These are phyloP conservation scores for Kazachstania viticola DNA, from an alignment of 805 yeast species.

Conservation along the genomic window DNA sequence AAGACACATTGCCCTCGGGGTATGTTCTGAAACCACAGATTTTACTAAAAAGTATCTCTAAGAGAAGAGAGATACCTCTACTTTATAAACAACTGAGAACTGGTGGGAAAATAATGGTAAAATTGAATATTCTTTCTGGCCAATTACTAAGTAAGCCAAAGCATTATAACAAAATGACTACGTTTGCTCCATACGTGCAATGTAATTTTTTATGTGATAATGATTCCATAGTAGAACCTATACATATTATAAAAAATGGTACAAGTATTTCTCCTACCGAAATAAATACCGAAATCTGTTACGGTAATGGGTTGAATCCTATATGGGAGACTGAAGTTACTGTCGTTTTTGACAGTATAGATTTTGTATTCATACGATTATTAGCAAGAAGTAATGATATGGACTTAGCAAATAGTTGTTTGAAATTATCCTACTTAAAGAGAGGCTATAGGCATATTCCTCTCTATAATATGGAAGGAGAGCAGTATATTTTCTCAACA, in stretches of 20 bases:
- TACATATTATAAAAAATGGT: conserved; percentile 14
- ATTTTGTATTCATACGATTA: conserved; percentile 47
- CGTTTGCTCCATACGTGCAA: conserved; percentile 16
- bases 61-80: conserved; percentile 17
- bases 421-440: conserved; percentile 50
- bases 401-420: conserved; percentile 47
- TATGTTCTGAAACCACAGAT: conserved; percentile 64
- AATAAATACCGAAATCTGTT: conserved; percentile 26
- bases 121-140: conserved; percentile 55
- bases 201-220: conserved; percentile 16
- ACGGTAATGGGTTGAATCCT: conserved; percentile 80
- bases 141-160: conserved; percentile 83
- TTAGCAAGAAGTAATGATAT: conserved; percentile 34
- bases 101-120: conserved; percentile 2
- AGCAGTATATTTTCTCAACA: conserved; percentile 53
- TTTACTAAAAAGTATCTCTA: conserved; percentile 26
- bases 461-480: conserved; percentile 68
- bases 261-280: conserved; percentile 5
- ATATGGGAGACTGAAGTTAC: conserved; percentile 53
- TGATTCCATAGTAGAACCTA: conserved; percentile 8
- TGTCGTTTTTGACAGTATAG: conserved; percentile 29
- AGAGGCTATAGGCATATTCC: conserved; percentile 79
- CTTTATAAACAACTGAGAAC: conserved; percentile 13
- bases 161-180: conserved; percentile 17
- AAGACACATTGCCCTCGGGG: conserved; percentile 37